Percentiles rank a stretch among this genome's conserved stretches.
Conservation (phyloP, 805 yeast genomes). For the Kodamaea leandrae region DNA sequence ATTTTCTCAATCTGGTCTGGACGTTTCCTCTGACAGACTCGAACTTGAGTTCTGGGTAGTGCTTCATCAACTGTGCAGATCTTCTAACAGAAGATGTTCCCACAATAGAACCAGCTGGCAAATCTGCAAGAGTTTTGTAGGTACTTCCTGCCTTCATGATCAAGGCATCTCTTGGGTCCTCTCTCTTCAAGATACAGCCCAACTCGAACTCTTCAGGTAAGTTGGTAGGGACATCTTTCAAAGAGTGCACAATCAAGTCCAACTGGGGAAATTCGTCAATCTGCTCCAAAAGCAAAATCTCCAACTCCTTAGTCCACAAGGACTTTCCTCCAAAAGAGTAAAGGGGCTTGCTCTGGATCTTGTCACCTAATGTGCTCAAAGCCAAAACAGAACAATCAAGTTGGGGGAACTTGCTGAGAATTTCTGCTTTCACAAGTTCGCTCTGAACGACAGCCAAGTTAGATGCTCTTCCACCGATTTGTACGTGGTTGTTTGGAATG, state of each 20-base stretch:
- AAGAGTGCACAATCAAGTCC: conserved; percentile 88
- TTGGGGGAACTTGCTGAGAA: conserved; percentile 60
- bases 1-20: conserved; percentile 75
- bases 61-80: conserved; percentile 81
- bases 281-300: conserved; percentile 63
- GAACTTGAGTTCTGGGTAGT: conserved; percentile 72
- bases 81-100: conserved; percentile 95
- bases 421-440: conserved; percentile 62
- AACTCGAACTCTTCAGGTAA: conserved; percentile 87
- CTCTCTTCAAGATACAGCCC: conserved; percentile 83
- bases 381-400: conserved; percentile 75
- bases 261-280: conserved; percentile 64
- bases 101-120: conserved; percentile 82
- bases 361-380: conserved; percentile 85
- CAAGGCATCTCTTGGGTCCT: conserved; percentile 92
- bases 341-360: conserved; percentile 77
- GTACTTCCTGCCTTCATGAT: conserved; percentile 67
- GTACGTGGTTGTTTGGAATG: conserved; percentile 31
- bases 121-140: conserved; percentile 62
- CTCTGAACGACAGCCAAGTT: conserved; percentile 85
- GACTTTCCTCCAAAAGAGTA: conserved; percentile 96
- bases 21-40: conserved; percentile 80
- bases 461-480: conserved; percentile 88
- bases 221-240: conserved; percentile 89
- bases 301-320: conserved; percentile 94